Base-by-base conservation (phyloP, 148 eudicot species). In the Simmondsia chinensis region DNA sequence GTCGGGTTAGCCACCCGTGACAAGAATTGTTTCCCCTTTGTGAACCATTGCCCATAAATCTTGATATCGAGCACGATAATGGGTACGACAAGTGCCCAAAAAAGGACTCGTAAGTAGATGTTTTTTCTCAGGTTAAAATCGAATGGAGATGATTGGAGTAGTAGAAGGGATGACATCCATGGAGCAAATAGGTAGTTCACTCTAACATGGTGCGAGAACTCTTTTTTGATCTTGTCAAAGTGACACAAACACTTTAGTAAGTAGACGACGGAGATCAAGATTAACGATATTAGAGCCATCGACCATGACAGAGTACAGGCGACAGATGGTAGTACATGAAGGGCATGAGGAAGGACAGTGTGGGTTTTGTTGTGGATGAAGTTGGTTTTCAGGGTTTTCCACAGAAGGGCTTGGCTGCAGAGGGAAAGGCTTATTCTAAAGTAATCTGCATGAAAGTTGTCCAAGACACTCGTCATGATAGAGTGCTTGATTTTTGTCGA, bases 161-260 rank as follows among this genome's bases (percentile, higher is more conserved):
- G 45, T 0, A 84, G 40, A 2, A 80, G 65, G 58, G 63, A 64
- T 0, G 89, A 80, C 9, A 77, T 74, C 71, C 77, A 84, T 2
- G 95, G 95, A 6, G 76, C 80, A 30, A 66, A 84, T 27, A 84
- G 37, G 68, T 80, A 84, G 59, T 84, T 77, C 3, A 77, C 88
- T 1, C 82, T 73, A 0, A 84, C 74, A 44, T 64, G 77, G 69
- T 80, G 71, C 20, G 59, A 41, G 60, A 80, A 84, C 44, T 79
- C 86, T 0, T 24, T 39, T 23, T 74, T 79, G 12, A 79, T 67
- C 52, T 26, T 58, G 4, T 61, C 53, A 6, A 56, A 63, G 33
- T 46, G 56, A 14, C 61, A 45, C 2, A 50, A 17, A 27, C 74
- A 71, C 26, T 52, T 58, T 7, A 68, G 34, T 9, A 33, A 22